Percentiles rank a stretch among this genome's conserved stretches.
Evolutionary conservation across 148 eudicot genomes (phyloP).

Genomic region (Nepenthes mirabilis): DNA sequence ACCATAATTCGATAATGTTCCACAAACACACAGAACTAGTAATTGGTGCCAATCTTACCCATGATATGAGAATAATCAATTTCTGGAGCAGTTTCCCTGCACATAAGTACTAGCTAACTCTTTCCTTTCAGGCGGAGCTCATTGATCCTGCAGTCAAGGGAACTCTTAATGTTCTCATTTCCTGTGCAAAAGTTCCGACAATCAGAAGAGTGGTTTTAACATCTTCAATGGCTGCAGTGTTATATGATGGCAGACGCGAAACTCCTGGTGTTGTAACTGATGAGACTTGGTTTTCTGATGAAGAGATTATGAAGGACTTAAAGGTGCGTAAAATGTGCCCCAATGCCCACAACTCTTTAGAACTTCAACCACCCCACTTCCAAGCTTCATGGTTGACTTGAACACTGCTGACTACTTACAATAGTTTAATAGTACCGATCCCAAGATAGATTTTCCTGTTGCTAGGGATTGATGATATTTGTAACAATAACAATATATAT

Average conservation of each 20-base stretch:
- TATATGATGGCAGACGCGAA: constrained; percentile 14
- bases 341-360: too few relatives aligned
- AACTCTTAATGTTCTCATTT: constrained; percentile 50
- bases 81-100: not conserved
- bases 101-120: constrained; percentile 4
- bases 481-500: too few relatives aligned
- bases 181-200: constrained; percentile 35
- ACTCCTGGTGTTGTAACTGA: constrained; percentile 14
- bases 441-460: too few relatives aligned
- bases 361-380: too few relatives aligned
- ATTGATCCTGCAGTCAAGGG: constrained; percentile 68
- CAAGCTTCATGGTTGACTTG: too few relatives aligned
- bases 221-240: constrained; percentile 45
- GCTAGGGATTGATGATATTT: too few relatives aligned
- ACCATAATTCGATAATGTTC: too few relatives aligned
- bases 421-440: too few relatives aligned
- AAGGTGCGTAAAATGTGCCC: not conserved
- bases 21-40: too few relatives aligned
- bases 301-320: not conserved
- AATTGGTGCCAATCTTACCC: not conserved
- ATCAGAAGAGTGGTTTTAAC: constrained; percentile 47
- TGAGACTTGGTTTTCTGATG: constrained; percentile 8
- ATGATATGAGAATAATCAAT: not conserved
- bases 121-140: constrained; percentile 33
- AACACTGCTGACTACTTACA: too few relatives aligned